A percentile compares a stretch with the other conserved stretches of the same genome.
phyloP scores from a whole-genome alignment of 176 grass and related monocot genomes.

The Puccinellia tenuiflora region DNA sequence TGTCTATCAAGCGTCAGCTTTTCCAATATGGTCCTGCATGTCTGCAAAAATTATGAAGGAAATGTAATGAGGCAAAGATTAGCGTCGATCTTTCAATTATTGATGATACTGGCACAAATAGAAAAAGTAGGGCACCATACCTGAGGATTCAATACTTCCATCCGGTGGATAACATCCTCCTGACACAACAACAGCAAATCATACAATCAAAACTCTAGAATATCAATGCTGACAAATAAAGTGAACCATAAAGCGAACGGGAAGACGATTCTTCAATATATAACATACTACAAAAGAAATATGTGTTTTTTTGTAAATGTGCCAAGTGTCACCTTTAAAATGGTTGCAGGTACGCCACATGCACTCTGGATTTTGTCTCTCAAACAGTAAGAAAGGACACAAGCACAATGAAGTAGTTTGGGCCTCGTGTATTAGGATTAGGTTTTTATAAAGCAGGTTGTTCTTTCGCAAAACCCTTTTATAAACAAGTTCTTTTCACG shows the following conservation, averaged over 20 bases:
- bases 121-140: constrained; percentile 20
- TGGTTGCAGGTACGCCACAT: neutral
- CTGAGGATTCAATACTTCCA: constrained; percentile 91
- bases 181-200: constrained; percentile 23
- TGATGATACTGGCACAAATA: too few relatives aligned
- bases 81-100: neutral
- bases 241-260: neutral
- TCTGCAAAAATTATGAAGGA: constrained; percentile 35
- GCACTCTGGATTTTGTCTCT: too few relatives aligned
- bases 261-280: neutral
- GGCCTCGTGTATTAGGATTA: neutral
- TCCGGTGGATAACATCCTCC: constrained; percentile 70
- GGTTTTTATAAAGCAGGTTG: neutral
- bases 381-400: neutral
- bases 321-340: neutral
- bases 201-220: neutral
- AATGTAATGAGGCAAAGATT: too few relatives aligned
- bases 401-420: neutral
- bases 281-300: neutral
- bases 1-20: constrained; percentile 43
- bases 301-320: neutral
- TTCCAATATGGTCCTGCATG: constrained; percentile 64
- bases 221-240: neutral
- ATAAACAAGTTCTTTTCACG: neutral
- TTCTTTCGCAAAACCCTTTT: neutral